A percentile compares a stretch with the other conserved stretches of the same genome.
These are phyloP conservation scores for Cystofilobasidium capitatum DNA, from an alignment of 768 basidiomycete species.

Conservation along the genomic window DNA sequence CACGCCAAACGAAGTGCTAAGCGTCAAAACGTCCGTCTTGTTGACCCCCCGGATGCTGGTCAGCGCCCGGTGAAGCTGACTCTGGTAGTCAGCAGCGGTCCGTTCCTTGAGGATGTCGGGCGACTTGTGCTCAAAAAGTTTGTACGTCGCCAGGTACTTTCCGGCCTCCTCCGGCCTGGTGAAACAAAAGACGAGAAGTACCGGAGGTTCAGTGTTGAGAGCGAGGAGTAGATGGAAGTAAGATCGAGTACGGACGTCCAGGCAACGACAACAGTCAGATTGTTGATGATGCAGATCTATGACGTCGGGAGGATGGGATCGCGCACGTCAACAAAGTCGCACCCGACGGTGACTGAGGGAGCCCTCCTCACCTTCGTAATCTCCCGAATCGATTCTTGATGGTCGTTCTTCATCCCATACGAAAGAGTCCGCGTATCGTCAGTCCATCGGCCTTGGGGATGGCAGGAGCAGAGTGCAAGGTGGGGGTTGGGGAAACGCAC, in stretches of 20 bases:
- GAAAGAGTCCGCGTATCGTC: not conserved
- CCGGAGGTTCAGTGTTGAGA: not conserved
- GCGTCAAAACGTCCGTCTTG: slow-evolving; percentile 91
- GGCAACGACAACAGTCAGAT: slow-evolving; percentile 80
- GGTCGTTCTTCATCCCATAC: slow-evolving; percentile 56
- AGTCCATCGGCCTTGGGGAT: not conserved
- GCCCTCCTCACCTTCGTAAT: slow-evolving; percentile 60
- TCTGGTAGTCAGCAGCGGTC: slow-evolving; percentile 74
- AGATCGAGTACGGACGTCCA: slow-evolving; percentile 57
- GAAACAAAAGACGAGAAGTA: not conserved
- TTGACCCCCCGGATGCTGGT: slow-evolving; percentile 89
- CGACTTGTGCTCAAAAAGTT: slow-evolving; percentile 85
- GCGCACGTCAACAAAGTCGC: not conserved
- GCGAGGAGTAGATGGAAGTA: not conserved
- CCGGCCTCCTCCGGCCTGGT: slow-evolving; percentile 79
- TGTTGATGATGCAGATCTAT: slow-evolving; percentile 78
- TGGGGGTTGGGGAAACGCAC: slow-evolving; percentile 53
- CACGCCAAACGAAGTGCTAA: slow-evolving; percentile 85
- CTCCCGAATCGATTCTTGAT: slow-evolving; percentile 82
- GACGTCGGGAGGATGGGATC: slow-evolving; percentile 3
- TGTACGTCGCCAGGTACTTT: slow-evolving; percentile 79
- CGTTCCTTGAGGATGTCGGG: slow-evolving; percentile 92
- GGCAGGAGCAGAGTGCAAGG: not conserved
- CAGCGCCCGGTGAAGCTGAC: slow-evolving; percentile 67
- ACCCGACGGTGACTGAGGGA: not conserved